Conservation (phyloP, 192 early-diverging fungal species). For the Obelidium mucronatum region DNA sequence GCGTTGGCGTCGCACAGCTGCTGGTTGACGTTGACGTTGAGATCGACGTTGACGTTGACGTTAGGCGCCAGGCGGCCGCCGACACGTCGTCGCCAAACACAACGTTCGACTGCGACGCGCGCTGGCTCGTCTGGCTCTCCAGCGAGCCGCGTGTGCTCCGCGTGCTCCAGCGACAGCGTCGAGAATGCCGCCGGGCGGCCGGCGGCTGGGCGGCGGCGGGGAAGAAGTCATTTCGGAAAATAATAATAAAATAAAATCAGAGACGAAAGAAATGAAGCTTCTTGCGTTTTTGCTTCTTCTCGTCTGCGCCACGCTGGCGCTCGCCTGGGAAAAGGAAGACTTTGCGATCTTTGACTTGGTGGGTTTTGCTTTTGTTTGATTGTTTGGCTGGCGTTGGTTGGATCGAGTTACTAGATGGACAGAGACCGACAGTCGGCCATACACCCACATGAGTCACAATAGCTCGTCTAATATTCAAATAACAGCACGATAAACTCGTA, state of each 20-base stretch:
- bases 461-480: not conserved
- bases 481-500: constrained; percentile 38
- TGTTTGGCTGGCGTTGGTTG: not conserved
- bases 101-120: constrained; percentile 6
- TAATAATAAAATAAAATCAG: not conserved
- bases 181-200: not conserved
- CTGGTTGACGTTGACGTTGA: too few relatives aligned
- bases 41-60: too few relatives aligned
- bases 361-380: not conserved
- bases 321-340: constrained; percentile 56
- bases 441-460: too few relatives aligned
- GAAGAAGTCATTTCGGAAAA: not conserved
- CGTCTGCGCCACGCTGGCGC: not conserved
- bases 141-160: not conserved
- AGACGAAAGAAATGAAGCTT: too few relatives aligned
- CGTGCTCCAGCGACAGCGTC: not conserved
- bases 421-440: too few relatives aligned
- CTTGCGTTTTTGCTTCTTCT: not conserved
- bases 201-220: not conserved
- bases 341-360: constrained; percentile 55
- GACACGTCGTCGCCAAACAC: constrained; percentile 18
- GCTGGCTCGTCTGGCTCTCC: not conserved
- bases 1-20: too few relatives aligned
- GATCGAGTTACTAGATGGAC: too few relatives aligned
- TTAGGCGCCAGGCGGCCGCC: not conserved